Evolutionary conservation across 331 rosid species (phyloP).

Genomic region (Arachis monticola): DNA sequence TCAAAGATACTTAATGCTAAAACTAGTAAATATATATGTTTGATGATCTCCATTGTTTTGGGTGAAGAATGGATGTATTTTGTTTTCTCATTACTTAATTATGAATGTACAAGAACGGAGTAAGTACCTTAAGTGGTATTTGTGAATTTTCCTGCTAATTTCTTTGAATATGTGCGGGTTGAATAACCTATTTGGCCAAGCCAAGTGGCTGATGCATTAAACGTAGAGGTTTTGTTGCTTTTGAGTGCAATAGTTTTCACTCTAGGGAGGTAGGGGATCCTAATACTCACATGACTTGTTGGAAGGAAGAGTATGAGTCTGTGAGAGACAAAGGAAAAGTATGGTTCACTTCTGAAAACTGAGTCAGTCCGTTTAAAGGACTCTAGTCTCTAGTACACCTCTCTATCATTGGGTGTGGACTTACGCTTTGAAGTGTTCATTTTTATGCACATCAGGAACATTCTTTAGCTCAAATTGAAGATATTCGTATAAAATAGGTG

Average conservation of each 20-base stretch:
- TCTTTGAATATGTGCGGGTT: constrained; percentile 49
- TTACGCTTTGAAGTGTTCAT: constrained; percentile 1
- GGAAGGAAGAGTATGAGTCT: constrained; percentile 61
- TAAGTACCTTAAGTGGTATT: neutral
- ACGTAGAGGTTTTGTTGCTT: constrained; percentile 81
- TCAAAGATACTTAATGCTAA: neutral
- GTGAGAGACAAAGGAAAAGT: constrained; percentile 45
- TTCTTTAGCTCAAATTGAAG: too few species aligned
- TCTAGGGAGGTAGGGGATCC: constrained; percentile 70
- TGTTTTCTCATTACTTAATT: neutral
- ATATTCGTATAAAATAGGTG: too few species aligned
- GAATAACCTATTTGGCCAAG: constrained; percentile 69
- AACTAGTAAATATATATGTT: neutral
- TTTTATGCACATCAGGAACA: neutral
- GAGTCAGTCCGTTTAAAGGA: constrained; percentile 88
- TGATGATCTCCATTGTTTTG: neutral
- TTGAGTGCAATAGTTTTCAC: constrained; percentile 90
- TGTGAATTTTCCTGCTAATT: constrained; percentile 18
- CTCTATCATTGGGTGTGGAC: constrained; percentile 75
- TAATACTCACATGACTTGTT: constrained; percentile 71
- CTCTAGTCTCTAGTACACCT: constrained; percentile 97
- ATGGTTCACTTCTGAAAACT: constrained; percentile 91
- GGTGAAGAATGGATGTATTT: neutral
- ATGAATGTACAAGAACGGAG: neutral
- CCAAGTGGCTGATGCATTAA: constrained; percentile 74